Conservation (phyloP, 305 asterid genomes). For the Lippia alba region DNA sequence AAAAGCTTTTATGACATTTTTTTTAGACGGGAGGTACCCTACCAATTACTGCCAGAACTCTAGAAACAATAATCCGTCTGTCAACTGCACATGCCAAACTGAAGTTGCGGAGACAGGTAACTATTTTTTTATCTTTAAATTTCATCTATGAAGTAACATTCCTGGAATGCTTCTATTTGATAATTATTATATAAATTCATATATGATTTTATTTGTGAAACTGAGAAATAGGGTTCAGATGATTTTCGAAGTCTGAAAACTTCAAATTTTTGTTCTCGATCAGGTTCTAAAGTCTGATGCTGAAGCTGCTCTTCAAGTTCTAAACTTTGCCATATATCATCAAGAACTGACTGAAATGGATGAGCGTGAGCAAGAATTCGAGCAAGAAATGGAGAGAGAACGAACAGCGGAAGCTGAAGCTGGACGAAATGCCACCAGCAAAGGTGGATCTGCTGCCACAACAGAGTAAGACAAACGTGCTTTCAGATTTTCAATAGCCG, state of each 20-base stretch:
- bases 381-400: constrained; percentile 61
- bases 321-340: constrained; percentile 96
- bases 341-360: constrained; percentile 99
- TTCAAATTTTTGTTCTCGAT: constrained; percentile 28
- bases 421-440: constrained; percentile 38
- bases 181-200: too few species aligned
- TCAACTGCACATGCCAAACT: constrained; percentile 98
- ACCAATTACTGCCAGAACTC: constrained; percentile 97
- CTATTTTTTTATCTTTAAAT: too few species aligned
- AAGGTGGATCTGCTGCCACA: constrained; percentile 49
- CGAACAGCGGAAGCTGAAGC: constrained; percentile 52
- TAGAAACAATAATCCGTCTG: constrained; percentile 92
- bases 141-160: too few species aligned
- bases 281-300: constrained; percentile 87
- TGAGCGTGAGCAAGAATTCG: constrained; percentile 77
- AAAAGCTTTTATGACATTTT: constrained; percentile 22
- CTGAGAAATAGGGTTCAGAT: constrained; percentile 10
- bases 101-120: constrained; percentile 89
- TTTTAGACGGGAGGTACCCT: constrained; percentile 91
- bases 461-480: constrained; percentile 44
- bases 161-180: too few species aligned
- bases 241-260: constrained; percentile 17
- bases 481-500: too few species aligned
- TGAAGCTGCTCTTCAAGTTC: constrained; percentile 92
- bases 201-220: too few species aligned